Base-by-base conservation (phyloP, 306 rosid species). In the Datisca glomerata region DNA sequence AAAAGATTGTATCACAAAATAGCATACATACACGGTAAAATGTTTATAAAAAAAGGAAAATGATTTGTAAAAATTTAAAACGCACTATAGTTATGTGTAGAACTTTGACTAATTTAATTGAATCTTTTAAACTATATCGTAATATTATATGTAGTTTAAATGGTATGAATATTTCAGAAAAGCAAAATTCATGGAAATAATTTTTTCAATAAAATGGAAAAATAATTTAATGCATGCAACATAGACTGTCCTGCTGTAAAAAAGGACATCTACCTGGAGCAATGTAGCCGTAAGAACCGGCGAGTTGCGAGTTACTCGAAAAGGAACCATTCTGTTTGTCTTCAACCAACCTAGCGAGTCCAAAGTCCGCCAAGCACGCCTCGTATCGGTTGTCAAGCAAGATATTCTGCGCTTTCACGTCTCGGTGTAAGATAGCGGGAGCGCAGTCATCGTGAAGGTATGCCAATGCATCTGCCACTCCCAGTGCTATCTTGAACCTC, bases 371-470 rank as follows among this genome's bases (percentile, higher is more conserved):
- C 55, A 86, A 58, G 61, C 86, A 84, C 3, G 93, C 65, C 22
- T 86, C 93, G 24, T 76, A 79, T 38, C 66, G 64, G 16, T 76
- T 85, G 9, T 80, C 92, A 0, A 82, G 36, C 61, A 82, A 49
- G 25, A 87, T 80, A 33, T 82, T 87, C 1, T 45, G 78, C 15
- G 69, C 76, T 65, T 87, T 87, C 10, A 83, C 96, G 36, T 86
- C 96, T 17, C 97, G 89, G 69, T 87, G 97, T 59, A 84, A 59
- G 63, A 83, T 87, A 24, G 97, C 79, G 12, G 93, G 85, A n/a
- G 69, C 78, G 34, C 94, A 86, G 45, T 86, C 94, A 38, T 86
- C 87, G 61, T 86, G 96, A 53, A 86, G 53, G 42, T 86, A 86
- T 13, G 96, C 75, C 21, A 82, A 42, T 0, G 87, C 94, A 12